phyloP scores from a whole-genome alignment of 2,329 filamentous ascomycete species.

The Plenodomus tracheiphilus region DNA sequence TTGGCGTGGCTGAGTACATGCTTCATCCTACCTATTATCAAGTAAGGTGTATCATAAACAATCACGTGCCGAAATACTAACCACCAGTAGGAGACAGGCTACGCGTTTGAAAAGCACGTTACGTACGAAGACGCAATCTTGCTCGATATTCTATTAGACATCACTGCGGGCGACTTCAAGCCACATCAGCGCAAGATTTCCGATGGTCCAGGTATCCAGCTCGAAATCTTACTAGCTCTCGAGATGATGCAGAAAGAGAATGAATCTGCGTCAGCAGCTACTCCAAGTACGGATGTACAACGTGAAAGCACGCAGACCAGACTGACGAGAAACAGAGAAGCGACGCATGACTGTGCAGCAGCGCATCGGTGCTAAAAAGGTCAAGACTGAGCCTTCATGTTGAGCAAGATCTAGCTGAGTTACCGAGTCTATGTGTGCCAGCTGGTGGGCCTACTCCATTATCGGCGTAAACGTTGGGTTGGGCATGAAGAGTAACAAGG shows the following conservation, averaged over 20 bases:
- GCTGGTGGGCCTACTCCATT: too few species aligned
- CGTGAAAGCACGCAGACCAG: background rate
- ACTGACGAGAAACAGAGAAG: background rate
- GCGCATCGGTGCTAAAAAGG: background rate
- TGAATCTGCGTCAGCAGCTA: background rate
- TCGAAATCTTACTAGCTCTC: background rate
- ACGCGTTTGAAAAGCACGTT: background rate
- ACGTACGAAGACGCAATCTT: conserved; percentile 8
- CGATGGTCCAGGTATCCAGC: conserved; percentile 3
- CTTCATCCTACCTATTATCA: background rate
- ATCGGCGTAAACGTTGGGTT: too few species aligned
- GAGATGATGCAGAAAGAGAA: background rate
- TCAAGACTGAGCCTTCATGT: background rate
- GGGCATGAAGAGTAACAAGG: too few species aligned
- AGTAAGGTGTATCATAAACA: background rate
- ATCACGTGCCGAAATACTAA: background rate
- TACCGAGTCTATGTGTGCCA: too few species aligned
- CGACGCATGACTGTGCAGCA: background rate
- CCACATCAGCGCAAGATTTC: background rate
- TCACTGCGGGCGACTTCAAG: background rate
- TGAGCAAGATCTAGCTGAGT: background rate
- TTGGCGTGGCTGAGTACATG: background rate
- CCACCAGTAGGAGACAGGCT: background rate
- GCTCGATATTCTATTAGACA: conserved; percentile 5
- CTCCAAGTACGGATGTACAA: background rate